Conservation (phyloP, 768 basidiomycete species). For the Kwoniella europaea region DNA sequence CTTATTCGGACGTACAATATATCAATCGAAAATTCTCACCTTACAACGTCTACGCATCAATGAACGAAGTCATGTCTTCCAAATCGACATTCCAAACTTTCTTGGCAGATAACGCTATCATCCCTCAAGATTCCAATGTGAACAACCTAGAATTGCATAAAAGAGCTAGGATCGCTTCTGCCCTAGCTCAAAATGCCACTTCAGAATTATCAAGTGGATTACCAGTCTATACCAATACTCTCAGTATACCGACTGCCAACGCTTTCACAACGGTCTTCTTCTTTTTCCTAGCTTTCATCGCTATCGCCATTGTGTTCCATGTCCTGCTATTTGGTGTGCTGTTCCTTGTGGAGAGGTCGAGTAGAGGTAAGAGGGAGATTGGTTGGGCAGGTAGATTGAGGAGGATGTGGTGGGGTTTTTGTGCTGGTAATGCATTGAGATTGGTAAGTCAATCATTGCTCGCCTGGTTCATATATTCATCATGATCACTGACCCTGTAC, state of each 20-base stretch:
- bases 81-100: conserved; percentile 61
- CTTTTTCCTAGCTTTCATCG: conserved; percentile 70
- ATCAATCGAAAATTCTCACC: conserved; percentile 83
- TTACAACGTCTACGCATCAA: conserved; percentile 63
- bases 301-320: conserved; percentile 65
- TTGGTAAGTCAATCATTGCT: conserved; percentile 68
- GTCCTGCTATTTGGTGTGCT: conserved; percentile 63
- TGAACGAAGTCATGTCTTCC: conserved; percentile 59
- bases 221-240: conserved; percentile 77
- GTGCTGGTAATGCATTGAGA: conserved; percentile 61
- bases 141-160: conserved; percentile 16
- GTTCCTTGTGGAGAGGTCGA: conserved; percentile 56
- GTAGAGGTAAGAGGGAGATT: conserved; percentile 40
- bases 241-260: conserved; percentile 81
- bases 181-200: conserved; percentile 35
- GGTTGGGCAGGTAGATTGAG: conserved; percentile 45
- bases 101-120: conserved; percentile 28
- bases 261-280: conserved; percentile 90
- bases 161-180: conserved; percentile 46
- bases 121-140: conserved; percentile 8
- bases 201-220: conserved; percentile 71
- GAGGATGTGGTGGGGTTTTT: conserved; percentile 46
- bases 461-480: no score
- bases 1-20: conserved; percentile 70
- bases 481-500: neutral